These are phyloP conservation scores for Colletotrichum phormii DNA, from an alignment of 2,329 filamentous ascomycete species.

Conservation along the genomic window DNA sequence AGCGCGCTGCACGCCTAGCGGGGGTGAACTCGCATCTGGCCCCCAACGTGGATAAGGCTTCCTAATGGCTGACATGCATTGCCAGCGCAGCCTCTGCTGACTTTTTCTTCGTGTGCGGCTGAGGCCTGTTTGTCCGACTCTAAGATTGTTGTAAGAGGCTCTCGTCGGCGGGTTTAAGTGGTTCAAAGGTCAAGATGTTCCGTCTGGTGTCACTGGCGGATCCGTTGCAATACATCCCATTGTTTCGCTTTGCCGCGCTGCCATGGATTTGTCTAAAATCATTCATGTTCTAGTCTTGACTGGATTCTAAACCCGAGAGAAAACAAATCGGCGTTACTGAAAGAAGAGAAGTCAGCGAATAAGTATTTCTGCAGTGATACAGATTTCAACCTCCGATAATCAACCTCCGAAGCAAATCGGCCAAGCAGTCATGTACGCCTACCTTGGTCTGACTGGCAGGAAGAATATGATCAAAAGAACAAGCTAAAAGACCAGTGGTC, in stretches of 20 bases:
- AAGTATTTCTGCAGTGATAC: neutral
- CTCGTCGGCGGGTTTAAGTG: neutral
- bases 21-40: neutral
- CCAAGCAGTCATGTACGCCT: too few relatives aligned
- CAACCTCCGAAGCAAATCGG: neutral
- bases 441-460: neutral
- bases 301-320: neutral
- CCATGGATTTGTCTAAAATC: neutral
- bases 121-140: neutral
- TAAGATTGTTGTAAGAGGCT: neutral
- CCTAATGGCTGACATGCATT: constrained; percentile 19
- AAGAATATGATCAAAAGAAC: neutral
- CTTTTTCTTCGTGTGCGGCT: neutral
- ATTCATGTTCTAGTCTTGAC: neutral
- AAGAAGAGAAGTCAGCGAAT: too few relatives aligned
- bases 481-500: too few relatives aligned
- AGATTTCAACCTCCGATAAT: neutral
- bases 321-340: too few relatives aligned
- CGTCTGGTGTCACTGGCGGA: neutral
- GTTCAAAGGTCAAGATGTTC: neutral
- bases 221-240: neutral
- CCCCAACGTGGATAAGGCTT: constrained; percentile 6
- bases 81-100: constrained; percentile 23
- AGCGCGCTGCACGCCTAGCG: constrained; percentile 24
- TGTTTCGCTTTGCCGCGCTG: neutral